Evolutionary conservation across 1,139 yeast genomes (phyloP), one percentile per base, ranked within the genome.

Genomic region (Pichiaceae sp.): DNA sequence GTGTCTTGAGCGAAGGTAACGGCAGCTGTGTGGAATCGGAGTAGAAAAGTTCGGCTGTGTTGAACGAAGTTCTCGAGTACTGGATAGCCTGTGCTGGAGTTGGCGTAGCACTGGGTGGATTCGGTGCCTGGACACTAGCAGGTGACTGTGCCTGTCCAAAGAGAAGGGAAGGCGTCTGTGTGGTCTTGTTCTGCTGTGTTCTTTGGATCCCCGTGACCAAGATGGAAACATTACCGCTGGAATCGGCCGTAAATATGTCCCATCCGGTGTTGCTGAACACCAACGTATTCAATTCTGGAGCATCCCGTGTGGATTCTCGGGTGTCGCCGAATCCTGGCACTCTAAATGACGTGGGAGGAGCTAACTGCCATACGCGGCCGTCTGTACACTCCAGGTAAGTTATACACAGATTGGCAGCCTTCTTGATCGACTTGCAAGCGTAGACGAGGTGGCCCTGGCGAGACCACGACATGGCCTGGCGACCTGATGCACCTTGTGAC

Each of bases 361-460:
- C 78, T 40, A 81, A 57, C 46, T 72, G 75, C 91, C 93, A 82
- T 17, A 64, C 52, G 28, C 64, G 63, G 0, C 89, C 91, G 48
- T 78, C 75, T 14, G 70, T 54, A 45, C 83, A 75, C 45, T 75
- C 82, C 37, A 82, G 55, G 53, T 77, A 75, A 2, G 87, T 74
- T 42, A 81, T 60, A 37, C 63, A 59, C 30, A 81, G 54, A 36
- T 53, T 59, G 34, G 36, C 47, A 35, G 29, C 40, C 41, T 37
- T 40, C 15, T 37, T 38, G 7, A 39, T 42, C 4, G 41, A 9
- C n/a, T 38, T 32, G 37, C 64, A 64, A 4, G 73, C 61, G 47
- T 75, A 80, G 2, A 89, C 91, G 18, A 83, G 68, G 49, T 79
- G 75, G 15, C 93, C 93, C 50, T 76, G 78, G 43, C 73, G 68